phyloP scores from a whole-genome alignment of 73 alveolate genomes.

The Paramecium tetraurelia region DNA sequence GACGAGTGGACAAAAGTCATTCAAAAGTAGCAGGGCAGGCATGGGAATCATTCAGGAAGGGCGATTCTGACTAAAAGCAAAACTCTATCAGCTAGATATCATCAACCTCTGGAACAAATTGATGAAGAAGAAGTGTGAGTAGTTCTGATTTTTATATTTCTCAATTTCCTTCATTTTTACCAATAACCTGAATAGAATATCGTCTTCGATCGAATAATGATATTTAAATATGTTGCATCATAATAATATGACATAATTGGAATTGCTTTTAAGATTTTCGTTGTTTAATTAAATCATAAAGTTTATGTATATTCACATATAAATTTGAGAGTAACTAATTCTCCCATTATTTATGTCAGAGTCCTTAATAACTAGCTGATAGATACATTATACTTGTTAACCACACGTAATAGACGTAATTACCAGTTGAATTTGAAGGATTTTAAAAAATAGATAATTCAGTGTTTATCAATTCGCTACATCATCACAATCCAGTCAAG shows the following conservation, averaged over 20 bases:
- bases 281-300: background rate
- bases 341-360: background rate
- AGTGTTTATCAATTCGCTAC: background rate
- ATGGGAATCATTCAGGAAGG: background rate
- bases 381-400: background rate
- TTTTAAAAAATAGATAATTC: background rate
- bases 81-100: background rate
- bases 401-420: background rate
- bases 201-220: background rate
- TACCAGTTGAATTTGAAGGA: background rate
- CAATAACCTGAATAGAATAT: background rate
- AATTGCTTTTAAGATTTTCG: background rate
- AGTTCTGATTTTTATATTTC: background rate
- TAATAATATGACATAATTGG: background rate
- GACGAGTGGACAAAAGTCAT: background rate
- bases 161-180: background rate
- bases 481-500: background rate
- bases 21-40: background rate
- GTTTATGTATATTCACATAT: background rate
- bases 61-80: background rate
- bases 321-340: background rate
- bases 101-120: background rate
- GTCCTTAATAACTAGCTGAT: background rate
- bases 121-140: conserved; percentile 15
- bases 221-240: background rate